Conservation (phyloP, 176 grass and related monocot species). For the Olyra latifolia region DNA sequence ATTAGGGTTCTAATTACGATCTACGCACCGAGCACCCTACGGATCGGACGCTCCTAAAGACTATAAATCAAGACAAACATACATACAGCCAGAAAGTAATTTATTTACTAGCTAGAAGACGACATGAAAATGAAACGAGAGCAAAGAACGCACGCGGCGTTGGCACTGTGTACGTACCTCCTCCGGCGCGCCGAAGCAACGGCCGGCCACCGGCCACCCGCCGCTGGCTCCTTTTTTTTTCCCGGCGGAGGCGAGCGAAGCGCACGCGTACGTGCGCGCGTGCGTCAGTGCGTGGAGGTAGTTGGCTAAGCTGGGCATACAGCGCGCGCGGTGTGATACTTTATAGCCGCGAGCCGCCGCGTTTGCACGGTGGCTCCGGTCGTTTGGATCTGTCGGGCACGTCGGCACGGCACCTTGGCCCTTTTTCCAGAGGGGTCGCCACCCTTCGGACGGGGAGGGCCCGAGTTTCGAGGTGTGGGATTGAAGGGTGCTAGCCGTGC, state of each 20-base stretch:
- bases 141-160: neutral
- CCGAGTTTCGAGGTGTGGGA: conserved; percentile 38
- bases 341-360: neutral
- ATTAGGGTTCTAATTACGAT: neutral
- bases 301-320: neutral
- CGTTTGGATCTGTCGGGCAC: conserved; percentile 44
- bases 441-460: conserved; percentile 10
- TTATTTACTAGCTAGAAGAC: too few relatives aligned
- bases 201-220: too few relatives aligned
- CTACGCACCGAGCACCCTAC: neutral
- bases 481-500: neutral
- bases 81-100: too few relatives aligned
- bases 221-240: too few relatives aligned
- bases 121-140: neutral
- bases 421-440: neutral
- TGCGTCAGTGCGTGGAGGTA: neutral
- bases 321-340: neutral
- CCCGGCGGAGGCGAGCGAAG: neutral
- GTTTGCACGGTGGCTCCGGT: conserved; percentile 3
- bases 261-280: neutral
- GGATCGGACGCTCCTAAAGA: too few relatives aligned
- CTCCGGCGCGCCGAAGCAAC: neutral
- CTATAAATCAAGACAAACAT: too few relatives aligned
- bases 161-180: conserved; percentile 16
- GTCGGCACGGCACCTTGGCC: conserved; percentile 49